Percentiles rank a stretch among this genome's conserved stretches.
Evolutionary conservation across 2,329 filamentous ascomycete species (phyloP).

Genomic region (Paracoccidioides lutzii): DNA sequence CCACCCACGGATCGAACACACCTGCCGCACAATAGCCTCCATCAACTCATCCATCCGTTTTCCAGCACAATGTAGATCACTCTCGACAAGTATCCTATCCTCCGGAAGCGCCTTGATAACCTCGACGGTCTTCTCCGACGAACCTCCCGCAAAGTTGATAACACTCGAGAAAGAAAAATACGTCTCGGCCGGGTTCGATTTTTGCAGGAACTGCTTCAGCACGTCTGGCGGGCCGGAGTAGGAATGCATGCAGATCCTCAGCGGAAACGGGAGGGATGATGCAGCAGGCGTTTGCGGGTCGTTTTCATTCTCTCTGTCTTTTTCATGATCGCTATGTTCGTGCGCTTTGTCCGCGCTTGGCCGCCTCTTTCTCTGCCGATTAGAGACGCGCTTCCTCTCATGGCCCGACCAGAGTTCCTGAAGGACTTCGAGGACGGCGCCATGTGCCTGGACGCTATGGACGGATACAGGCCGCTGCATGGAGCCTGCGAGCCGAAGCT

Average conservation of each 20-base stretch:
- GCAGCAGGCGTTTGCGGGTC: slow-evolving; percentile 4
- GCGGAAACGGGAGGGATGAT: slow-evolving; percentile 55
- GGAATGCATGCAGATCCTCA: slow-evolving; percentile 83
- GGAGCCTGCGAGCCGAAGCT: slow-evolving; percentile 47
- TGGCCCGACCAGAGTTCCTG: slow-evolving; percentile 46
- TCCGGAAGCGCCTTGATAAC: slow-evolving; percentile 62
- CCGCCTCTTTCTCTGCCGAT: slow-evolving; percentile 32
- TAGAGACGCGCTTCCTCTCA: slow-evolving; percentile 39
- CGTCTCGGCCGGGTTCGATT: slow-evolving; percentile 58
- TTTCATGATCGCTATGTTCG: slow-evolving; percentile 18
- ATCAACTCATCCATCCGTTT: slow-evolving; percentile 64
- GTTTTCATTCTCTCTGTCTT: slow-evolving; percentile 11
- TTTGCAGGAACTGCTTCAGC: slow-evolving; percentile 64
- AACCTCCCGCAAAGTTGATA: slow-evolving; percentile 57
- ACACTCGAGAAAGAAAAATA: slow-evolving; percentile 81
- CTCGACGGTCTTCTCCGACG: slow-evolving; percentile 47
- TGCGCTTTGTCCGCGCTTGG: slow-evolving; percentile 21
- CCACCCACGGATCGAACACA: slow-evolving; percentile 74
- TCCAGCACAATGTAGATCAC: slow-evolving; percentile 76
- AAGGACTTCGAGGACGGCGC: slow-evolving; percentile 43
- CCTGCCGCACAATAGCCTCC: slow-evolving; percentile 59
- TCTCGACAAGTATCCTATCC: slow-evolving; percentile 71
- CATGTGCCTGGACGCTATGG: slow-evolving; percentile 53
- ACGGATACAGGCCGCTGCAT: slow-evolving; percentile 45
- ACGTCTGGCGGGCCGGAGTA: slow-evolving; percentile 69